Conservation (phyloP, 805 yeast genomes). For the Candida verbasci region DNA sequence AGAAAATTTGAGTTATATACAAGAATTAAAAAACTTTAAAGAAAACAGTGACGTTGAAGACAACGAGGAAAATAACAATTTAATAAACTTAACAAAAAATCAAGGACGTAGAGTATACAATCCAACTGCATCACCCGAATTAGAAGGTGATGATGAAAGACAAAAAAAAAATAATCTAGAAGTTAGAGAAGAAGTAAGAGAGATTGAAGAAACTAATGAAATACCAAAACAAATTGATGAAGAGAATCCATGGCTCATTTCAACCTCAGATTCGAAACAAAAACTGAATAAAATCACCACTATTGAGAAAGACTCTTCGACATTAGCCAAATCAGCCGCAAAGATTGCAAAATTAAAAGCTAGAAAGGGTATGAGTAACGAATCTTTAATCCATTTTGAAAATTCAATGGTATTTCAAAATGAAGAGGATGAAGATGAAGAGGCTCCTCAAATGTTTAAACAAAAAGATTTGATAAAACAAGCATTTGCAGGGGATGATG, state of each 20-base stretch:
- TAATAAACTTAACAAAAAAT: conserved; percentile 51
- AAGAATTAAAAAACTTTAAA: conserved; percentile 45
- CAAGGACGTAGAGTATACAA: conserved; percentile 80
- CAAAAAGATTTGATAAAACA: conserved; percentile 80
- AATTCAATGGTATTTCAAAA: conserved; percentile 44
- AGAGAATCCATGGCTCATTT: conserved; percentile 37
- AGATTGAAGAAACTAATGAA: conserved; percentile 15
- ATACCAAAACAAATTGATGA: conserved; percentile 13
- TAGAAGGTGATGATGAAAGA: conserved; percentile 49
- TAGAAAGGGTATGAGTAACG: conserved; percentile 17
- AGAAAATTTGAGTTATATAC: conserved; percentile 53
- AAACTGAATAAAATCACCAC: conserved; percentile 27
- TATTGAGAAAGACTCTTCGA: conserved; percentile 35
- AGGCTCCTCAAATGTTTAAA: conserved; percentile 49
- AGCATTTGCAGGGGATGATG: conserved; percentile 98
- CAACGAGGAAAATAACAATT: conserved; percentile 27
- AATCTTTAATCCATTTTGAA: conserved; percentile 43
- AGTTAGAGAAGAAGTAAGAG: conserved; percentile 20
- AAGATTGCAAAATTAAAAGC: conserved; percentile 35
- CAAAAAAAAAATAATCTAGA: conserved; percentile 42
- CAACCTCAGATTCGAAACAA: conserved; percentile 15
- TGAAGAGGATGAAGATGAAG: conserved; percentile 24
- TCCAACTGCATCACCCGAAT: conserved; percentile 51
- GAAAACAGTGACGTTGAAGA: conserved; percentile 37
- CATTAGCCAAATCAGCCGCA: conserved; percentile 34